phyloP scores from a whole-genome alignment of 768 basidiomycete species.

The Boletus pseudo-olivaceus region DNA sequence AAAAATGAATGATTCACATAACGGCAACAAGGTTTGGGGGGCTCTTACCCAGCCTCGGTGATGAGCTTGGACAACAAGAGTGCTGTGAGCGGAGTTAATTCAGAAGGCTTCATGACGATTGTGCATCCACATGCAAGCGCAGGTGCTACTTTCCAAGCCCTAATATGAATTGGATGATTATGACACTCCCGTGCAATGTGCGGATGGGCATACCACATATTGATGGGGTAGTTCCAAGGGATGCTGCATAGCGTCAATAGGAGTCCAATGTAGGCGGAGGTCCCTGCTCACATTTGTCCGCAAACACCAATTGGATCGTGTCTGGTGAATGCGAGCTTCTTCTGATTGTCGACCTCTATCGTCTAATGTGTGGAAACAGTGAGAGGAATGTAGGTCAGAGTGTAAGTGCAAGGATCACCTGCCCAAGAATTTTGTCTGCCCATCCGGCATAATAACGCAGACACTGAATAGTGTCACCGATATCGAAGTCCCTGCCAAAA shows the following conservation, averaged over 20 bases:
- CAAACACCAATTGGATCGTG: constrained; percentile 94
- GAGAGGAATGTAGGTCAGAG: not conserved
- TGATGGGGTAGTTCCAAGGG: constrained; percentile 92
- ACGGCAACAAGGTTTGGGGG: constrained; percentile 4
- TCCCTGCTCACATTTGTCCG: constrained; percentile 71
- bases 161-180: constrained; percentile 22
- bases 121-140: constrained; percentile 90
- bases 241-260: constrained; percentile 45
- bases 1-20: constrained; percentile 15
- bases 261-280: constrained; percentile 8
- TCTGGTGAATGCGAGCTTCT: constrained; percentile 80
- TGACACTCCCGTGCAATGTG: not conserved
- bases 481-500: constrained; percentile 65
- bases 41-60: constrained; percentile 73
- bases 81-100: constrained; percentile 80
- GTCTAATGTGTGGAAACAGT: constrained; percentile 39
- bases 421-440: constrained; percentile 91
- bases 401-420: constrained; percentile 43
- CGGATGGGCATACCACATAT: constrained; percentile 59
- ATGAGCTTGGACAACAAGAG: constrained; percentile 78
- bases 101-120: constrained; percentile 93
- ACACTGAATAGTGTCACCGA: constrained; percentile 73
- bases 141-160: constrained; percentile 91
- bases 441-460: constrained; percentile 92
- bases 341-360: constrained; percentile 76